phyloP scores from a whole-genome alignment of 1,139 yeast genomes.

The Nakaseomyces nivariensis region DNA sequence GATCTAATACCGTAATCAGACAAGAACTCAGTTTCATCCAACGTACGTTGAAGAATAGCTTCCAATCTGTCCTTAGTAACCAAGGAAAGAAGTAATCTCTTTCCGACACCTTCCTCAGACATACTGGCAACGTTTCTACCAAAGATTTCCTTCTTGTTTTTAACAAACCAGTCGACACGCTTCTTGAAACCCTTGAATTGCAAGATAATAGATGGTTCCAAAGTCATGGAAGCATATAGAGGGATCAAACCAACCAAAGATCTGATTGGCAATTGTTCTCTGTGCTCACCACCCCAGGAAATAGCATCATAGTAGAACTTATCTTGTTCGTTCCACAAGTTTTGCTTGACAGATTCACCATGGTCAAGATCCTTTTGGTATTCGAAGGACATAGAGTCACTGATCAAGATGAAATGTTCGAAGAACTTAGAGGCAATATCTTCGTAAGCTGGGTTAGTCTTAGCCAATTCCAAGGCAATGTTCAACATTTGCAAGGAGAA shows the following conservation, averaged over 20 bases:
- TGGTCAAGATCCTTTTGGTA: slow-evolving; percentile 25
- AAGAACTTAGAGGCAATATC: slow-evolving; percentile 89
- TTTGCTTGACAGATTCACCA: slow-evolving; percentile 41
- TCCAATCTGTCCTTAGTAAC: slow-evolving; percentile 70
- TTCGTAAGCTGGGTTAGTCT: slow-evolving; percentile 75
- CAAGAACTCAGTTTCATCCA: slow-evolving; percentile 78
- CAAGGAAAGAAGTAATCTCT: slow-evolving; percentile 66
- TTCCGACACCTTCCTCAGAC: slow-evolving; percentile 74
- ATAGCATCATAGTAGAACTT: slow-evolving; percentile 86
- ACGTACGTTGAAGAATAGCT: slow-evolving; percentile 68
- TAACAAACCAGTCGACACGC: slow-evolving; percentile 74
- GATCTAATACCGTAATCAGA: slow-evolving; percentile 83
- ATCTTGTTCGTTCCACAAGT: slow-evolving; percentile 84
- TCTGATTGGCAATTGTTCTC: slow-evolving; percentile 70
- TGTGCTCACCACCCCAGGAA: slow-evolving; percentile 62
- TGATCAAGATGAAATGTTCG: slow-evolving; percentile 82
- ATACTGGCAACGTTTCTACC: slow-evolving; percentile 81
- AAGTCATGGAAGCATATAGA: slow-evolving; percentile 74
- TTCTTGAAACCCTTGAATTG: slow-evolving; percentile 75
- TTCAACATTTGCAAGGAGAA: slow-evolving; percentile 83
- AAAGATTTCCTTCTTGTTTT: slow-evolving; percentile 57
- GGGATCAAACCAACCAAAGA: slow-evolving; percentile 90
- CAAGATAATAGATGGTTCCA: slow-evolving; percentile 73
- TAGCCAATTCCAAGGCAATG: slow-evolving; percentile 80
- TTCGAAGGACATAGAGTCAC: slow-evolving; percentile 79